Evolutionary conservation across 768 basidiomycete species (phyloP), one percentile per base, ranked within the genome.

Genomic region (Pulveroboletus sp.): DNA sequence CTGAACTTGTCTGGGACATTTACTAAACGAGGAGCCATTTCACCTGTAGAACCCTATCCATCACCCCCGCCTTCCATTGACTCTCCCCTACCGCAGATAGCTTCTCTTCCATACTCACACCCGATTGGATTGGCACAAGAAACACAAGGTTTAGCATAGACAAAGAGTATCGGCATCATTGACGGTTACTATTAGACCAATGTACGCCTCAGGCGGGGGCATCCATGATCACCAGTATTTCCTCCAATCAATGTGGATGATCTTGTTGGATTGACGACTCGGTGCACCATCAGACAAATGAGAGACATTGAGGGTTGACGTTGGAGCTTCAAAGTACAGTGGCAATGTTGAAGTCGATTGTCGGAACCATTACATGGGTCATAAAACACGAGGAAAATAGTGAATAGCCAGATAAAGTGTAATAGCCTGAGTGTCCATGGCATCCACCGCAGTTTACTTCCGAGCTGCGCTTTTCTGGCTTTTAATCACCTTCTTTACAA

Each of bases 401-500:
- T 32, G 35, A 31, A 48, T 36, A 50, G 41, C 52, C 52, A 53
- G 55, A 54, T 27, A 56, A 35, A 48, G 43, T 19, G 25, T 21
- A 31, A 44, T 23, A 48, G 17, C 39, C 24, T 5, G 16, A 16
- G 14, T 11, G 53, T 33, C 33, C 33, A 33, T 33, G 32, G 20
- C 44, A 39, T 39, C 43, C 23, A 4, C 38, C 16, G 11, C n/a
- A 19, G 39, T 43, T 63, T 53, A 67, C 58, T 67, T 67, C 23
- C 53, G 64, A 24, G 39, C 10, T 27, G 38, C 40, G 16, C 63
- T 59, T 53, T 62, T 67, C 69, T 81, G 91, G 66, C 87, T 86
- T 79, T 97, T 97, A 80, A 97, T 94, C 61, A 98, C 95, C 75
- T 83, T 87, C 86, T 99, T 99, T 68, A 99, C 97, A 63, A 99